Evolutionary conservation across 179 eudicot genomes (phyloP).

Genomic region (Kewa caespitosa): DNA sequence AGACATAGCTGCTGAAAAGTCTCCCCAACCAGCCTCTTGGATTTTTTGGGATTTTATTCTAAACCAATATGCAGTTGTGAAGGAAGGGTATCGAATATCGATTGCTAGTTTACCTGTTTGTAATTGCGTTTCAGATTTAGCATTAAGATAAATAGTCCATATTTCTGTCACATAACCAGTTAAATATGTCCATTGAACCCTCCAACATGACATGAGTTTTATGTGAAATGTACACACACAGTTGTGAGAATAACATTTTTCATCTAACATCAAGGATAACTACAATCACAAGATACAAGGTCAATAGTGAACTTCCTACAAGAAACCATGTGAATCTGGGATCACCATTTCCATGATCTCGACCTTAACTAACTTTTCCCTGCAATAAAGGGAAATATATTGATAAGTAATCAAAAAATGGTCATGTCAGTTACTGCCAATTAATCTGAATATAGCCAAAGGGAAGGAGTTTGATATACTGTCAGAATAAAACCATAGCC

Average conservation of each 20-base stretch:
- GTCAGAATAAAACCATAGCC: not conserved
- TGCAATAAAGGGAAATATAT: slow-evolving; percentile 14
- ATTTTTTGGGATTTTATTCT: too few species aligned
- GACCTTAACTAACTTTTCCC: slow-evolving; percentile 25
- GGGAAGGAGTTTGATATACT: not conserved
- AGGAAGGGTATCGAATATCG: too few species aligned
- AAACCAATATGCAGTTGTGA: too few species aligned
- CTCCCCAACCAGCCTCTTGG: too few species aligned
- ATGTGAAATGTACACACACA: slow-evolving; percentile 12
- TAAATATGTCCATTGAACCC: not conserved
- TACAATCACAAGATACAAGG: not conserved
- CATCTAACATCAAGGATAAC: not conserved
- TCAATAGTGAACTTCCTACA: not conserved
- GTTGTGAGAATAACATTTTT: not conserved
- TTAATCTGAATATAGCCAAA: not conserved
- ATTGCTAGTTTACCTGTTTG: too few species aligned
- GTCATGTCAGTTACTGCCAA: not conserved
- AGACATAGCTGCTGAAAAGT: too few species aligned
- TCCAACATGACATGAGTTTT: not conserved
- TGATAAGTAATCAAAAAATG: not conserved
- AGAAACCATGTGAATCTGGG: not conserved
- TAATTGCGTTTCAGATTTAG: not conserved
- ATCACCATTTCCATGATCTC: not conserved
- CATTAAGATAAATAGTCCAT: not conserved
- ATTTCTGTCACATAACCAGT: not conserved